phyloP scores from a whole-genome alignment of 1,284 basidiomycete genomes.

The Cryptococcus hybrid region DNA sequence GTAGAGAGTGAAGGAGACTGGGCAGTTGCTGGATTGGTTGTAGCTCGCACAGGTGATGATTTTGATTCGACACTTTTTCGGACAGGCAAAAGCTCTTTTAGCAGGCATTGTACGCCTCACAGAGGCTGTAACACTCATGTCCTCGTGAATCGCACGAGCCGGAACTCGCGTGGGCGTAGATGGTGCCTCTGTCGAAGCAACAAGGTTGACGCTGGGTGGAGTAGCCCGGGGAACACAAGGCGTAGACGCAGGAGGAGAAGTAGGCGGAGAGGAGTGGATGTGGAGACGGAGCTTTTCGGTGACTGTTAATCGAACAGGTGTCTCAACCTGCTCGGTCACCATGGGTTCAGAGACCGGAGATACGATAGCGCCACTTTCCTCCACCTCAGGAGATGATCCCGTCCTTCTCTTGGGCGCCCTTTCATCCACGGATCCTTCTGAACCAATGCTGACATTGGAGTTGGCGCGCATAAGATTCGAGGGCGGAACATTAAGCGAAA shows the following conservation, averaged over 20 bases:
- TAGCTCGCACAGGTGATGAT: neutral
- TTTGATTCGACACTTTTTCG: constrained; percentile 2
- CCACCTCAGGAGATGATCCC: neutral
- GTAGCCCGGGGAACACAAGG: neutral
- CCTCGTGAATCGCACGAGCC: too few species aligned
- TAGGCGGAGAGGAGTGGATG: constrained; percentile 2
- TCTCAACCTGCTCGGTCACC: neutral
- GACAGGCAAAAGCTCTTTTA: constrained; percentile 15
- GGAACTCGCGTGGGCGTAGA: too few species aligned
- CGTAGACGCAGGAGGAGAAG: neutral
- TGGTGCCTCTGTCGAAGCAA: neutral
- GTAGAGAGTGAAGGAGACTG: neutral
- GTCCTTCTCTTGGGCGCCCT: constrained; percentile 14
- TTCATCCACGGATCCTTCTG: constrained; percentile 7
- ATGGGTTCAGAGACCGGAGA: neutral
- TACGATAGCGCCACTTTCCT: constrained; percentile 7
- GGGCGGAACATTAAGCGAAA: constrained; percentile 2
- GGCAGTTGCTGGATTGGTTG: too few species aligned
- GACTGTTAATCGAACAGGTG: neutral
- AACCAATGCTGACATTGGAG: constrained; percentile 15
- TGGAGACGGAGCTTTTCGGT: constrained; percentile 11
- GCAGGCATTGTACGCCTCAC: constrained; percentile 1
- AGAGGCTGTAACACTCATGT: too few species aligned
- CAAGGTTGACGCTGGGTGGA: neutral
- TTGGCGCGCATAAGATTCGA: constrained; percentile 2